Base-by-base conservation (phyloP, 257 asterid genomes). In the Capsicum rhomboideum region DNA sequence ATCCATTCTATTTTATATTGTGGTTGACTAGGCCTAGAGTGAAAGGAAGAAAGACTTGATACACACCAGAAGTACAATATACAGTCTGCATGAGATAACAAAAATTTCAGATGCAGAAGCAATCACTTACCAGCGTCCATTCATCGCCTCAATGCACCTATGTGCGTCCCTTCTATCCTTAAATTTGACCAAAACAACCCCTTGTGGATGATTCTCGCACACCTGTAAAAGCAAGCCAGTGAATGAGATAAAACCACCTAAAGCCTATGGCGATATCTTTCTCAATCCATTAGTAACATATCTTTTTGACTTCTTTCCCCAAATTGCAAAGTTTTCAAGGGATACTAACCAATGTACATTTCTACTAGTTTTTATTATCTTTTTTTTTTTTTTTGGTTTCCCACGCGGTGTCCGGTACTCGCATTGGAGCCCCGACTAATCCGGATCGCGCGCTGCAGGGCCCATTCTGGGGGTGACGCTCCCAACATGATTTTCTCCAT, bases 151-250 rank as follows among this genome's bases (percentile, higher is more conserved):
- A 84, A 94, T 93, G 94, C 99, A 96, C 88, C 89, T 93, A 37
- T 84, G 91, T 66, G 98, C 99, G 88, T 94, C 98, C 84, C 88
- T 91, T 40, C 90, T 84, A 84, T 96, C 99, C 86, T 92, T 94
- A 37, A 84, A 96, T 91, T 85, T 96, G 86, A 94, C 95, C 90
- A 96, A 87, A 85, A 96, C 79, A 86, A 93, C 99, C 67, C 99
- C 99, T 82, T 91, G 98, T 2, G 98, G 99, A 80, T 96, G 91
- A 88, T 91, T 94, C 88, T 93, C 99, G 74, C 99, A 96, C 58
- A 96, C 93, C 99, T 94, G 90, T 85, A 88, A 55, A 84, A 85
- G 69, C 52, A 52, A 6, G 63, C 20, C 72, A 83, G 85, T 55
- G 80, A 46, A 86, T 74, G 83, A 85, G 71, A 52, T 71, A 75